Base-by-base conservation (phyloP, 108 stramenopile species). In the Schizochytrium sp. region DNA sequence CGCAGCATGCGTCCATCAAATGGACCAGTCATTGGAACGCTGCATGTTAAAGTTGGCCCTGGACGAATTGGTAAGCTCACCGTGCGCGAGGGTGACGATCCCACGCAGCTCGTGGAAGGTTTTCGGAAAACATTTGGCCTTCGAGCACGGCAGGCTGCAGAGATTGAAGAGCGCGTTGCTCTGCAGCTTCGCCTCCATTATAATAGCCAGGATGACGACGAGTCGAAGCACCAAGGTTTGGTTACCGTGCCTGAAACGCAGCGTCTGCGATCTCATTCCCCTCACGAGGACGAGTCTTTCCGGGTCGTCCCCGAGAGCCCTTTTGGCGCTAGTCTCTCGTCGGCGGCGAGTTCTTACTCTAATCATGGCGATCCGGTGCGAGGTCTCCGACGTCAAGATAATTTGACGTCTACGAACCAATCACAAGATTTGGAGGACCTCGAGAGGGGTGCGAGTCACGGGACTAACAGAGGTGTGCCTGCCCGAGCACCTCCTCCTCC, bases 61-160 rank as follows among this genome's bases (percentile, higher is more conserved):
- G 76, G 76, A 6, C 45, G 76, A 12, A 53, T 83, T 34, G 76
- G 76, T 6, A 83, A 53, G 51, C 51, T 83, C 25, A 45, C 48
- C 48, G 76, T 83, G 10, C 76, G 76, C n/a, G 76, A 83, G 23
- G 76, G 76, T 4, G 76, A 83, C 23, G 76, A 83, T 28, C 76
- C 76, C 48, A 25, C 48, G 43, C 19, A 34, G 6, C 76, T 83
- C 6, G 76, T 53, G 6, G 48, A 23, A 14, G 51, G 51, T 12
- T 83, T 83, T 45, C 51, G 76, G 0, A 83, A 83, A 53, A 83
- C 76, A 23, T 83, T 53, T 34, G 76, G 76, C 10, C n/a, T 83
- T 12, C 45, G 76, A 12, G 48, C 19, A 6, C 6, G 23, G n/a
- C 76, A 83, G 23, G 76, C 51, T 6, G 19, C 76, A 47, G 48